Percentiles rank a stretch among this genome's conserved stretches.
phyloP scores from a whole-genome alignment of 1,139 yeast species.

The Candida smagusa region DNA sequence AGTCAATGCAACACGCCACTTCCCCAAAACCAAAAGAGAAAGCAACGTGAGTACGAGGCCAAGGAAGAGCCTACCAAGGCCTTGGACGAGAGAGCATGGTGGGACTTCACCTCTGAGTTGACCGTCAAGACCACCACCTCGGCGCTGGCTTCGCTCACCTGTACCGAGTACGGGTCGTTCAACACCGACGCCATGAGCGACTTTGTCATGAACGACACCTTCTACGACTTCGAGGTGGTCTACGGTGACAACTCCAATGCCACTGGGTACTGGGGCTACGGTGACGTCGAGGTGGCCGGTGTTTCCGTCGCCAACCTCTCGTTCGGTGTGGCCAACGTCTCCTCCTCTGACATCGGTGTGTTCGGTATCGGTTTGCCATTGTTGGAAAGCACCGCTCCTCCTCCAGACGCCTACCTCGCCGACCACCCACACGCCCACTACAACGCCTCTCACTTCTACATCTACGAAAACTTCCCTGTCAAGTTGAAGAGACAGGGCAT shows the following conservation, averaged over 20 bases:
- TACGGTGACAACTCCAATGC: conserved; percentile 69
- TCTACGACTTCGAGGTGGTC: conserved; percentile 37
- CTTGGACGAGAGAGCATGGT: not conserved
- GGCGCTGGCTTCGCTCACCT: conserved; percentile 18
- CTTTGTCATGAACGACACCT: conserved; percentile 31
- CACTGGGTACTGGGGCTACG: conserved; percentile 56
- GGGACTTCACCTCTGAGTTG: not conserved
- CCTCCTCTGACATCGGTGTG: conserved; percentile 44
- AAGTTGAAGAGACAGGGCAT: conserved; percentile 49
- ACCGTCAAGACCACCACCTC: not conserved
- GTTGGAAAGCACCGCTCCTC: conserved; percentile 28
- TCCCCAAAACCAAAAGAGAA: not conserved
- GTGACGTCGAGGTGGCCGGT: conserved; percentile 39
- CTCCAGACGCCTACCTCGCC: conserved; percentile 30
- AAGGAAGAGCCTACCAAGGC: not conserved
- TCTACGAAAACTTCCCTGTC: conserved; percentile 60
- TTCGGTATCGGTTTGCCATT: conserved; percentile 56
- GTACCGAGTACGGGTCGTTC: conserved; percentile 41
- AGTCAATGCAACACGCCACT: not conserved
- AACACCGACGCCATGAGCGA: conserved; percentile 30
- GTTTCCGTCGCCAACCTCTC: conserved; percentile 42
- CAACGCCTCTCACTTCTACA: conserved; percentile 39
- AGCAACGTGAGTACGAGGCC: not conserved
- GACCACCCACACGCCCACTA: conserved; percentile 37
- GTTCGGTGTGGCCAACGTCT: conserved; percentile 47